Evolutionary conservation across 176 grass and related monocot species (phyloP).

Genomic region (Eleusine indica): DNA sequence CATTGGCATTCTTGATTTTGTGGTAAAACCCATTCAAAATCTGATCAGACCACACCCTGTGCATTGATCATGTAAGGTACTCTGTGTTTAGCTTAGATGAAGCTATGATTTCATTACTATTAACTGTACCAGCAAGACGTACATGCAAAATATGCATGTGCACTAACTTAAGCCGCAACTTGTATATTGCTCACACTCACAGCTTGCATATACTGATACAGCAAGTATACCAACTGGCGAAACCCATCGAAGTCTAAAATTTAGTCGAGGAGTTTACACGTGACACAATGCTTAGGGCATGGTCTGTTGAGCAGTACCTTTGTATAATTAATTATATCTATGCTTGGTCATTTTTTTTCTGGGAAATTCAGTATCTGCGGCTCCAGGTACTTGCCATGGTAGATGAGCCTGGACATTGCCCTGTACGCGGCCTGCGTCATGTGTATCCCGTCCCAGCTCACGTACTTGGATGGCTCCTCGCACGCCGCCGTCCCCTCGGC

Average conservation of each 20-base stretch:
- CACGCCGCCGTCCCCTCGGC: slow-evolving; percentile 43
- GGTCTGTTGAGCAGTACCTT: background rate
- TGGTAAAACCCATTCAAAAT: background rate
- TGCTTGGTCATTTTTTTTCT: background rate
- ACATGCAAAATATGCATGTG: background rate
- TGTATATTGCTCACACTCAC: background rate
- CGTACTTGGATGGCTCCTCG: slow-evolving; percentile 54
- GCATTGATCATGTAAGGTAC: background rate
- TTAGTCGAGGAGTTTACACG: slow-evolving; percentile 10
- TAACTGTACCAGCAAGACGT: background rate
- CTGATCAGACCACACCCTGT: background rate
- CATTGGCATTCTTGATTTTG: background rate
- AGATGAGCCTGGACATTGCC: slow-evolving; percentile 54
- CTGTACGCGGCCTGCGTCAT: slow-evolving; percentile 84
- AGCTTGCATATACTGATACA: background rate
- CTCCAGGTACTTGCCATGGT: slow-evolving; percentile 50
- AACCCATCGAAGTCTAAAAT: slow-evolving; percentile 1
- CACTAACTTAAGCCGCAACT: background rate
- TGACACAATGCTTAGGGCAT: background rate
- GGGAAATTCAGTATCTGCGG: slow-evolving; percentile 53
- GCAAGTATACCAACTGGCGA: background rate
- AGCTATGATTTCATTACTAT: background rate
- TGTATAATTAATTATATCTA: background rate
- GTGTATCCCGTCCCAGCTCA: slow-evolving; percentile 97
- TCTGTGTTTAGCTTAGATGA: background rate